phyloP scores from a whole-genome alignment of 2,329 filamentous ascomycete genomes.

The Zasmidium citrigriseum region DNA sequence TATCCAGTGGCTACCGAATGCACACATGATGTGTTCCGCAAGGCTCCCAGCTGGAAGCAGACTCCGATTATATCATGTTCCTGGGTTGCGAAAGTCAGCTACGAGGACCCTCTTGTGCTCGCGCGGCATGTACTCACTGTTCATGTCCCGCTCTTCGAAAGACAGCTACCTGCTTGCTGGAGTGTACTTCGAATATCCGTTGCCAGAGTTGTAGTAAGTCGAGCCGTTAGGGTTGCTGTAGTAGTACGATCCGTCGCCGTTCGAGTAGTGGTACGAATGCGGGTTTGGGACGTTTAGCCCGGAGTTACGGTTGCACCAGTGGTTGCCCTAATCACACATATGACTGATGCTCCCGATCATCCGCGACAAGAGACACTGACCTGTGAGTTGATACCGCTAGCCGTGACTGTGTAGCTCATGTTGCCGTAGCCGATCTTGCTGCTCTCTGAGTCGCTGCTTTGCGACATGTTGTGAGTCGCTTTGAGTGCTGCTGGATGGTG shows the following conservation, averaged over 20 bases:
- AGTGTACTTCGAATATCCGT: slow-evolving; percentile 62
- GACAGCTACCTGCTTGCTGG: slow-evolving; percentile 34
- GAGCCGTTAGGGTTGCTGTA: slow-evolving; percentile 67
- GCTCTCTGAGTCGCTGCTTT: slow-evolving; percentile 13
- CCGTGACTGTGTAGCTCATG: slow-evolving; percentile 40
- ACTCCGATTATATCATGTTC: too few species aligned
- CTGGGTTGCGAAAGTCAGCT: too few species aligned
- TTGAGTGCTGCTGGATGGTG: not conserved
- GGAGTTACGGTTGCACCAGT: slow-evolving; percentile 67
- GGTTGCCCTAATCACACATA: slow-evolving; percentile 59
- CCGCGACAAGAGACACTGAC: slow-evolving; percentile 39
- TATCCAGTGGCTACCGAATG: too few species aligned
- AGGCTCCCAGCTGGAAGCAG: too few species aligned
- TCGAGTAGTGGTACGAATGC: slow-evolving; percentile 70
- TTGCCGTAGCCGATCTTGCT: slow-evolving; percentile 13
- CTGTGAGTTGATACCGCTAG: slow-evolving; percentile 63
- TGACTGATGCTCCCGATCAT: not conserved
- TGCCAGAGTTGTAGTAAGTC: slow-evolving; percentile 67
- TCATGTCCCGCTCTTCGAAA: too few species aligned
- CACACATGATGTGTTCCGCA: too few species aligned
- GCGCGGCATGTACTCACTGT: too few species aligned
- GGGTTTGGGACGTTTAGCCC: slow-evolving; percentile 56
- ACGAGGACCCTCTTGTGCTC: too few species aligned
- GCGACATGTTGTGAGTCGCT: slow-evolving; percentile 8
- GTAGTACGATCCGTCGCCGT: slow-evolving; percentile 61